Percentiles rank a stretch among this genome's conserved stretches.
Conservation (phyloP, 345 rosid species). For the Brassica incana region DNA sequence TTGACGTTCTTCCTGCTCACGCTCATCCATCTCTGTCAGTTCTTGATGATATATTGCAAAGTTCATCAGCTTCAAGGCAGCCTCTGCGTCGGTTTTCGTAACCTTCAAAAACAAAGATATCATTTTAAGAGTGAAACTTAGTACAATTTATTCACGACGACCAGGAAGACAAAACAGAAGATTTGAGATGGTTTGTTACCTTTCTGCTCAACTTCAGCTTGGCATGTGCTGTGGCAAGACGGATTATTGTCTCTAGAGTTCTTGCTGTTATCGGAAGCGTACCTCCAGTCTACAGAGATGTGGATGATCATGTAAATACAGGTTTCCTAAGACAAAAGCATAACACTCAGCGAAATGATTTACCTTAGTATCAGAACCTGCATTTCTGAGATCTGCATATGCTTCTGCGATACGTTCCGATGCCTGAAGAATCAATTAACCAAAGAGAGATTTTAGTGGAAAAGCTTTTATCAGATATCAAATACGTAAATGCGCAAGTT, state of each 20-base stretch:
- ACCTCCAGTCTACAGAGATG: conserved; percentile 81
- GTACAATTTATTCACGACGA: background rate
- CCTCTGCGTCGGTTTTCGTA: conserved; percentile 75
- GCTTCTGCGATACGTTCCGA: conserved; percentile 87
- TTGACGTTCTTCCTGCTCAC: conserved; percentile 72
- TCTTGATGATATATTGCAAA: conserved; percentile 98
- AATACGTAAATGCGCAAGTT: background rate
- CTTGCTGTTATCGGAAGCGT: conserved; percentile 98
- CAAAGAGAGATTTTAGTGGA: conserved; percentile 14
- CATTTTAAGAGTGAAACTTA: background rate
- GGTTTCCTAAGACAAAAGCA: background rate
- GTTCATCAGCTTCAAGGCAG: conserved; percentile 83
- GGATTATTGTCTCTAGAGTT: conserved; percentile 95
- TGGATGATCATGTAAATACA: background rate
- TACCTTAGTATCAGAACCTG: conserved; percentile 76
- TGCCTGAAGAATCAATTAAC: conserved; percentile 53
- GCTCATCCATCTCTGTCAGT: conserved; percentile 91
- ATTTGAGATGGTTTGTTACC: conserved; percentile 45
- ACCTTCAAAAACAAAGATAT: conserved; percentile 50
- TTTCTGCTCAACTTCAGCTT: conserved; percentile 84
- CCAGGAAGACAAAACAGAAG: background rate
- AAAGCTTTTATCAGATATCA: background rate
- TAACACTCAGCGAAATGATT: conserved; percentile 6
- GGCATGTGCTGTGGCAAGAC: conserved; percentile 98
- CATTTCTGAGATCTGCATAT: conserved; percentile 89